These are phyloP conservation scores for Turritis glabra DNA, from an alignment of 345 rosid genomes.

Conservation along the genomic window DNA sequence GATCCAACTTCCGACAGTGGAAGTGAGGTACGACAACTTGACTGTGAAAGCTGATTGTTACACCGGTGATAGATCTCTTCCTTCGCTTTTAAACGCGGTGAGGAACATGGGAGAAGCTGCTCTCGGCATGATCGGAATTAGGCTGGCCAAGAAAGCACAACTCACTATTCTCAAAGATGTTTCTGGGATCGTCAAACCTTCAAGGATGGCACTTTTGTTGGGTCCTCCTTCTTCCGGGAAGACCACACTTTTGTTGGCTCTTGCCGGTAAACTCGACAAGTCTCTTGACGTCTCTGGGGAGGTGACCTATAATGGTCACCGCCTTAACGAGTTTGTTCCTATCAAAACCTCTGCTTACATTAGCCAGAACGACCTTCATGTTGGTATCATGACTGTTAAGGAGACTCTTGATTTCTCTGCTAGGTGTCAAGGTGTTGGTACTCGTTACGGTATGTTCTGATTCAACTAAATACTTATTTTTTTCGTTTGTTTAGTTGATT, in stretches of 20 bases:
- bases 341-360: slow-evolving; percentile 80
- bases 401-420: slow-evolving; percentile 89
- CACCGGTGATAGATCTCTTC: slow-evolving; percentile 73
- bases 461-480: neutral
- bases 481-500: neutral
- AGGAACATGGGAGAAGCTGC: slow-evolving; percentile 62
- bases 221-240: slow-evolving; percentile 95
- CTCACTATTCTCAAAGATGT: slow-evolving; percentile 71
- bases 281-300: slow-evolving; percentile 58
- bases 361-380: slow-evolving; percentile 79
- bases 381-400: slow-evolving; percentile 81
- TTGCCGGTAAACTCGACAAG: slow-evolving; percentile 72
- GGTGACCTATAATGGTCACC: slow-evolving; percentile 63
- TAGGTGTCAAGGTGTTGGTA: slow-evolving; percentile 80
- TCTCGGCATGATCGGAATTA: slow-evolving; percentile 56
- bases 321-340: slow-evolving; percentile 67
- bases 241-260: slow-evolving; percentile 69
- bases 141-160: slow-evolving; percentile 54
- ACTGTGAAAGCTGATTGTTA: slow-evolving; percentile 69
- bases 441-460: slow-evolving; percentile 64
- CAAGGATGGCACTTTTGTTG: slow-evolving; percentile 70
- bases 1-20: slow-evolving; percentile 69
- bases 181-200: slow-evolving; percentile 68
- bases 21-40: slow-evolving; percentile 61
- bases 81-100: slow-evolving; percentile 61